Percentiles rank a stretch among this genome's conserved stretches.
Evolutionary conservation across 352 stramenopile genomes (phyloP).

Genomic region (Globisporangium canariense): DNA sequence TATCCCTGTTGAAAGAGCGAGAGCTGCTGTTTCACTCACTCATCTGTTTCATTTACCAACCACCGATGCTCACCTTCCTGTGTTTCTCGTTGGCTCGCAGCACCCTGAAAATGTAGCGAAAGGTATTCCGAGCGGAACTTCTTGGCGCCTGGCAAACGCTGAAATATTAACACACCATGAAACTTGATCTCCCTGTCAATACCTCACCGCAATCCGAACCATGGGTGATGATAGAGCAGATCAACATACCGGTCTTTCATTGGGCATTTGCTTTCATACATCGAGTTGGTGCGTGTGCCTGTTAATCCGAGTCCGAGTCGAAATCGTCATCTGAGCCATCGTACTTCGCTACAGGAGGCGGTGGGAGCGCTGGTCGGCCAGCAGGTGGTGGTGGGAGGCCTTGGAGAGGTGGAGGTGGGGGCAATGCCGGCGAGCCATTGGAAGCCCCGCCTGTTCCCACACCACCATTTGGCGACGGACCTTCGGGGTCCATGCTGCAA

Average conservation of each 20-base stretch:
- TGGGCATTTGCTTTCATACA: background rate
- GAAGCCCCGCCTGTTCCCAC: constrained; percentile 8
- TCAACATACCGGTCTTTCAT: background rate
- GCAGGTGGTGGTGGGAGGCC: constrained; percentile 26
- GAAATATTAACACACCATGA: background rate
- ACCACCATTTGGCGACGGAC: constrained; percentile 59
- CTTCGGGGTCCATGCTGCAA: constrained; percentile 74
- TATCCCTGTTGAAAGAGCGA: background rate
- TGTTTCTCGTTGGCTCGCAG: background rate
- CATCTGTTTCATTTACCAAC: background rate
- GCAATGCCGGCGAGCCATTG: constrained; percentile 12
- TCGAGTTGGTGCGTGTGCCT: background rate
- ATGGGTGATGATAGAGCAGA: background rate
- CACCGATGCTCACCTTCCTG: background rate
- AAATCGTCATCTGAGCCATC: constrained; percentile 40
- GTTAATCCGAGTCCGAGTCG: constrained; percentile 40
- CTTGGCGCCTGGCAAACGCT: background rate
- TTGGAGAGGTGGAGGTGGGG: constrained; percentile 25
- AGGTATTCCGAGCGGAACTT: background rate
- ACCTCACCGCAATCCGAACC: background rate
- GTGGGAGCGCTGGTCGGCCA: constrained; percentile 42
- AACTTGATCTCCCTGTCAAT: background rate
- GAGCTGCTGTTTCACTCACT: background rate
- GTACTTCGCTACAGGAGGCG: constrained; percentile 35
- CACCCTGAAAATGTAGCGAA: background rate